Conservation (phyloP, 2,329 filamentous ascomycete species). For the Cladosporium sp. region DNA sequence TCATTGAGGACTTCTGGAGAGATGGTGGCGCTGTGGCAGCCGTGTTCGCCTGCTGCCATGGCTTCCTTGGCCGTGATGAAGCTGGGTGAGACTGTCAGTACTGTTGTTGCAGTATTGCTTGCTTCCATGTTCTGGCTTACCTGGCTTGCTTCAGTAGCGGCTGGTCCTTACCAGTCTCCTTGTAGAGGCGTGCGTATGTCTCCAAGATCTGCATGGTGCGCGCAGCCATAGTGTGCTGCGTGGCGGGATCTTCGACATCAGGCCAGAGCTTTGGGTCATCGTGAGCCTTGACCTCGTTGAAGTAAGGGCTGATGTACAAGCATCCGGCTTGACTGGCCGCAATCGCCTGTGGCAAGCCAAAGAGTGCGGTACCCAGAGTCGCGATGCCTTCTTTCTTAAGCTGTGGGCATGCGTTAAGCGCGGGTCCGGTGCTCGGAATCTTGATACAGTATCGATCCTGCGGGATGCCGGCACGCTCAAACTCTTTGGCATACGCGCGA, state of each 20-base stretch:
- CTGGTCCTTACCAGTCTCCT: constrained; percentile 26
- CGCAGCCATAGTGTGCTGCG: constrained; percentile 19
- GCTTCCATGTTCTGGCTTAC: neutral
- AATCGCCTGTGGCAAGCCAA: constrained; percentile 57
- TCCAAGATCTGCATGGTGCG: constrained; percentile 19
- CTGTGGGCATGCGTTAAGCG: constrained; percentile 54
- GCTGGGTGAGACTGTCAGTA: constrained; percentile 49
- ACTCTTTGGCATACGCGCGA: constrained; percentile 18
- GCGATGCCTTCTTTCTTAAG: constrained; percentile 53
- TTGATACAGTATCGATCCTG: constrained; percentile 55
- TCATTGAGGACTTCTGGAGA: constrained; percentile 48
- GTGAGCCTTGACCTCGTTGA: constrained; percentile 62
- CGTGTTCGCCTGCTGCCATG: constrained; percentile 49
- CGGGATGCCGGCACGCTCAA: constrained; percentile 28
- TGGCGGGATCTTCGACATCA: constrained; percentile 16
- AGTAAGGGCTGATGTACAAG: constrained; percentile 60
- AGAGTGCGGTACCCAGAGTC: constrained; percentile 61
- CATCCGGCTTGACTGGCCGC: constrained; percentile 56
- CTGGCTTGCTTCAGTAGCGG: constrained; percentile 31
- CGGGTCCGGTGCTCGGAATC: constrained; percentile 61
- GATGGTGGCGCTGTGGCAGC: constrained; percentile 57
- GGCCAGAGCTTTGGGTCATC: constrained; percentile 15
- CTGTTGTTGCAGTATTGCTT: constrained; percentile 19
- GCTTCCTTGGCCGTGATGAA: constrained; percentile 56
- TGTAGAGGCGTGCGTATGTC: constrained; percentile 16